These are phyloP conservation scores for Hypoxylon fuscum DNA, from an alignment of 495 filamentous ascomycete genomes.

Conservation along the genomic window DNA sequence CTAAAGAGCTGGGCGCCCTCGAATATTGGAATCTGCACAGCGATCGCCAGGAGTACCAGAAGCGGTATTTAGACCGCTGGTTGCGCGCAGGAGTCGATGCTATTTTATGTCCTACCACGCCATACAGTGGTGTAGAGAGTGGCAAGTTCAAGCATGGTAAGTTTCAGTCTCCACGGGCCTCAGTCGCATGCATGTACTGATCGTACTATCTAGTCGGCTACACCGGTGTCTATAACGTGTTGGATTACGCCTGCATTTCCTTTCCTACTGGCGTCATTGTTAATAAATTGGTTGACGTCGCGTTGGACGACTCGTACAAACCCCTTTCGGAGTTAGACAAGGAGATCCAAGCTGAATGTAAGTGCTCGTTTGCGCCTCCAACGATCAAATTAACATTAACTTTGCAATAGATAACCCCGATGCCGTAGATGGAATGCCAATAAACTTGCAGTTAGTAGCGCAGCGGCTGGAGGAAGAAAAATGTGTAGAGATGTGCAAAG, in stretches of 20 bases:
- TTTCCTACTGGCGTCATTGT: slow-evolving; percentile 74
- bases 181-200: background rate
- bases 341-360: slow-evolving; percentile 76
- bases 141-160: slow-evolving; percentile 79
- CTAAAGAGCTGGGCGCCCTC: slow-evolving; percentile 71
- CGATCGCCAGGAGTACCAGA: slow-evolving; percentile 75
- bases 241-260: slow-evolving; percentile 47
- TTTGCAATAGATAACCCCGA: slow-evolving; percentile 63
- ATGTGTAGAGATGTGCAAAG: slow-evolving; percentile 78
- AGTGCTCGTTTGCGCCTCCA: slow-evolving; percentile 1
- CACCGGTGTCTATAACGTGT: slow-evolving; percentile 71
- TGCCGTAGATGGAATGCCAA: slow-evolving; percentile 79
- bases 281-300: slow-evolving; percentile 69
- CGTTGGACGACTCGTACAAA: slow-evolving; percentile 59
- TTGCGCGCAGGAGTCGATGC: slow-evolving; percentile 73
- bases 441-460: slow-evolving; percentile 82
- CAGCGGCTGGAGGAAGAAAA: slow-evolving; percentile 85
- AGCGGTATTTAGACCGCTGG: slow-evolving; percentile 81
- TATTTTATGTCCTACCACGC: slow-evolving; percentile 73
- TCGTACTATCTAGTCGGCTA: slow-evolving; percentile 70
- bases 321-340: slow-evolving; percentile 72
- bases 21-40: slow-evolving; percentile 79
- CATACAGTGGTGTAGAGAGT: slow-evolving; percentile 74
- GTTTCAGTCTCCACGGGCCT: slow-evolving; percentile 21
- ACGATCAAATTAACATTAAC: slow-evolving; percentile 6